phyloP scores from a whole-genome alignment of 1,284 basidiomycete species.

The Cryptococcus hybrid region DNA sequence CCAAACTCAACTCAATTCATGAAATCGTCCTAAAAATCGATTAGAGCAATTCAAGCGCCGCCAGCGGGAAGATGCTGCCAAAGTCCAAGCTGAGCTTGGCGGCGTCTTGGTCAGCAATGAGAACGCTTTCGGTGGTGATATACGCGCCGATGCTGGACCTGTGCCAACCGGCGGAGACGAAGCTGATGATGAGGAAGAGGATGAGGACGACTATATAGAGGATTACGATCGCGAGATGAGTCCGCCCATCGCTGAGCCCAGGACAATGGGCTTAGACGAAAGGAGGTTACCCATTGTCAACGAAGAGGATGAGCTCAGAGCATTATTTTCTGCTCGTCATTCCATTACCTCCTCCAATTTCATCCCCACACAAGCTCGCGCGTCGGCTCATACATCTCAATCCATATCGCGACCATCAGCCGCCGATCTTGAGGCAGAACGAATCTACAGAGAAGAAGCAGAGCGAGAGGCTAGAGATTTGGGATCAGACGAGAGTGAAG shows the following conservation, averaged over 20 bases:
- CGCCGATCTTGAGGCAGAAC: slow-evolving; percentile 78
- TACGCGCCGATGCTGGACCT: slow-evolving; percentile 46
- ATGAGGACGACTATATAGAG: slow-evolving; percentile 57
- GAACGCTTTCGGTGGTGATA: slow-evolving; percentile 48
- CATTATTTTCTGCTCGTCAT: slow-evolving; percentile 69
- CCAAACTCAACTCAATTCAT: slow-evolving; percentile 86
- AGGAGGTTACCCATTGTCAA: slow-evolving; percentile 72
- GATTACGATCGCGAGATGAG: slow-evolving; percentile 80
- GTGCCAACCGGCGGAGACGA: slow-evolving; percentile 55
- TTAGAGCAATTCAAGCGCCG: slow-evolving; percentile 91
- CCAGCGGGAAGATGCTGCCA: slow-evolving; percentile 90
- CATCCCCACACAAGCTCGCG: slow-evolving; percentile 57
- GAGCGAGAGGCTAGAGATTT: slow-evolving; percentile 35
- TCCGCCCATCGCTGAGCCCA: slow-evolving; percentile 67
- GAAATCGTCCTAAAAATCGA: slow-evolving; percentile 92
- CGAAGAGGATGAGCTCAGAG: slow-evolving; percentile 63
- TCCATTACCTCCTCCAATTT: slow-evolving; percentile 77
- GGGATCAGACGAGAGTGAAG: slow-evolving; percentile 60
- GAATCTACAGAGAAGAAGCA: slow-evolving; percentile 67
- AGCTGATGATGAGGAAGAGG: slow-evolving; percentile 51
- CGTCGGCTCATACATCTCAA: slow-evolving; percentile 16
- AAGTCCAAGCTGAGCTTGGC: slow-evolving; percentile 86
- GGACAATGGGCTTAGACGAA: slow-evolving; percentile 68
- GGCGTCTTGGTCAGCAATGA: slow-evolving; percentile 65
- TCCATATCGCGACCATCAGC: slow-evolving; percentile 60